phyloP scores from a whole-genome alignment of 305 asterid species.

The Stenogyne calaminthoides region DNA sequence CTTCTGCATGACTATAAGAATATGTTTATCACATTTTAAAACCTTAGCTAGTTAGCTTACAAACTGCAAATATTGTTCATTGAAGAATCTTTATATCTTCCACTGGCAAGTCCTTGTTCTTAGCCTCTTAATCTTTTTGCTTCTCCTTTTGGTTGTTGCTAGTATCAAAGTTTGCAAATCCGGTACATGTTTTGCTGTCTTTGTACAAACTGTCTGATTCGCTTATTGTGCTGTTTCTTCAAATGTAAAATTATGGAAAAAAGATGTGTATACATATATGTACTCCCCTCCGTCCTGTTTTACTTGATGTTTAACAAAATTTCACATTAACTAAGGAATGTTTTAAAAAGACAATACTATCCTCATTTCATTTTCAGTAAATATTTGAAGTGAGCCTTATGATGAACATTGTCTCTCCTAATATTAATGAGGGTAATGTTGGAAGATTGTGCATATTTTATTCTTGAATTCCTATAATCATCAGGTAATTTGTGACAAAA shows the following conservation, averaged over 20 bases:
- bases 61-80: neutral
- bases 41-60: neutral
- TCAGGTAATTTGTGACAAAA: neutral
- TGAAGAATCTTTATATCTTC: conserved; percentile 16
- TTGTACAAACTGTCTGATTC: neutral
- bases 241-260: neutral
- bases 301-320: neutral
- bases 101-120: conserved; percentile 20
- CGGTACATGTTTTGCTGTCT: neutral
- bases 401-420: neutral
- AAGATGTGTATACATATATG: neutral
- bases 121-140: neutral
- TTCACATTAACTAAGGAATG: neutral
- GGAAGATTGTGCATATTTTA: neutral
- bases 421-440: neutral
- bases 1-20: too few relatives aligned
- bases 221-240: conserved; percentile 18
- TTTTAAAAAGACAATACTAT: neutral
- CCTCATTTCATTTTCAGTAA: neutral
- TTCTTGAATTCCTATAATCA: too few relatives aligned
- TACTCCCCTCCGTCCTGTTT: neutral
- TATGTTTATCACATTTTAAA: too few relatives aligned
- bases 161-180: conserved; percentile 3
- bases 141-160: conserved; percentile 11
- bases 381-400: neutral